Percentiles rank a stretch among this genome's conserved stretches.
These are phyloP conservation scores for Verticillium klebahnii DNA, from an alignment of 2,329 filamentous ascomycete species.

Conservation along the genomic window DNA sequence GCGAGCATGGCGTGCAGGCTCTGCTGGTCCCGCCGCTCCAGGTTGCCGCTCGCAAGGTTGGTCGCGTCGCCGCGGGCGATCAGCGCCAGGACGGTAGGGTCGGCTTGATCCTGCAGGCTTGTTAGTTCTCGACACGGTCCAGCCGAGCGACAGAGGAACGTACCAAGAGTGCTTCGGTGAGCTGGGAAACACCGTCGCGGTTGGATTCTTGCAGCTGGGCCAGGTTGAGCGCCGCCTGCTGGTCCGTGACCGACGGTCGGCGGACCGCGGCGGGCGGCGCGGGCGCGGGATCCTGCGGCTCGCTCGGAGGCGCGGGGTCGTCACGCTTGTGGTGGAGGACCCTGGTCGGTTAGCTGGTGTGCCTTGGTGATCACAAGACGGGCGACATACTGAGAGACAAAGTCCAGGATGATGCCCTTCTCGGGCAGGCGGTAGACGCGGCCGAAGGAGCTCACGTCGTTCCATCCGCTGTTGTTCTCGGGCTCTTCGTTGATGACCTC, in stretches of 20 bases:
- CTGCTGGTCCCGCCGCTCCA: conserved; percentile 36
- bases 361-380: neutral
- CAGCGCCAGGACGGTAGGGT: conserved; percentile 38
- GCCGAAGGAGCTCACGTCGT: conserved; percentile 57
- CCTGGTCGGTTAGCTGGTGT: neutral
- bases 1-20: conserved; percentile 44
- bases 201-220: conserved; percentile 48
- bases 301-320: conserved; percentile 11
- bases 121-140: conserved; percentile 9
- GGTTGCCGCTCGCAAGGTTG: conserved; percentile 33
- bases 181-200: conserved; percentile 44
- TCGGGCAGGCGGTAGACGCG: conserved; percentile 60
- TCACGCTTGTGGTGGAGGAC: neutral
- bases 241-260: conserved; percentile 50
- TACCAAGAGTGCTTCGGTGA: conserved; percentile 60
- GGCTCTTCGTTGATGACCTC: conserved; percentile 62
- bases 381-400: conserved; percentile 58
- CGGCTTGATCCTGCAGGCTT: conserved; percentile 34
- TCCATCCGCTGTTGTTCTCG: conserved; percentile 51
- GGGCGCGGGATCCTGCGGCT: conserved; percentile 9
- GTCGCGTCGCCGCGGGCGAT: conserved; percentile 43
- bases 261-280: conserved; percentile 25
- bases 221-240: conserved; percentile 63
- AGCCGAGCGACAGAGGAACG: conserved; percentile 25
- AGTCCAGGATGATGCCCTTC: conserved; percentile 63